A percentile compares a stretch with the other conserved stretches of the same genome.
Conservation (phyloP, 257 asterid genomes). For the Datura wrightii region DNA sequence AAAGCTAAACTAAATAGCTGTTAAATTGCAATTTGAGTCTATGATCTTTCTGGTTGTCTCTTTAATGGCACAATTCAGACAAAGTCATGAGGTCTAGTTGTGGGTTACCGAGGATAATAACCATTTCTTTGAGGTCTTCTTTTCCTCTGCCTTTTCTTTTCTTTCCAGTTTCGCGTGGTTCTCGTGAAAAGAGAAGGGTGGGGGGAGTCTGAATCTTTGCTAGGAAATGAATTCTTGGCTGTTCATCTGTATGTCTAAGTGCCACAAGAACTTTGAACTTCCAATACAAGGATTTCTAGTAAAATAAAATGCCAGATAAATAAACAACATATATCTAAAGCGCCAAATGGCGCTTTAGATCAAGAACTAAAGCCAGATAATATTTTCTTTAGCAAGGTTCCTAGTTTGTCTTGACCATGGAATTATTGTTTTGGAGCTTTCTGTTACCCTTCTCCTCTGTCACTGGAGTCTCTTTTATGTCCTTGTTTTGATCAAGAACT, state of each 20-base stretch:
- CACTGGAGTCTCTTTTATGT: background rate
- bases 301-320: slow-evolving; percentile 61
- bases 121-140: background rate
- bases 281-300: slow-evolving; percentile 71
- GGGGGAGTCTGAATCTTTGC: background rate
- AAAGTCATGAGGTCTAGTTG: background rate
- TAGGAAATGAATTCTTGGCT: background rate
- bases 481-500: background rate
- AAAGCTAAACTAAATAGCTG: background rate
- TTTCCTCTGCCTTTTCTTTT: background rate
- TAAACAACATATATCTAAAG: too few relatives aligned
- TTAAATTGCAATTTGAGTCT: background rate
- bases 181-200: too few relatives aligned
- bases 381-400: too few relatives aligned
- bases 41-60: background rate
- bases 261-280: slow-evolving; percentile 90
- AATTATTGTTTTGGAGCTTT: background rate
- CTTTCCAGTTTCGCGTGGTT: background rate
- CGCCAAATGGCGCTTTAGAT: slow-evolving; percentile 41
- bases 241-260: slow-evolving; percentile 78
- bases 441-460: too few relatives aligned
- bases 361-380: slow-evolving; percentile 32
- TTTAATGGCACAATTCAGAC: background rate
- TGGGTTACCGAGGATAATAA: too few relatives aligned
- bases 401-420: too few relatives aligned